These are phyloP conservation scores for Escovopsis sp. DNA, from an alignment of 2,329 filamentous ascomycete genomes.

Conservation along the genomic window DNA sequence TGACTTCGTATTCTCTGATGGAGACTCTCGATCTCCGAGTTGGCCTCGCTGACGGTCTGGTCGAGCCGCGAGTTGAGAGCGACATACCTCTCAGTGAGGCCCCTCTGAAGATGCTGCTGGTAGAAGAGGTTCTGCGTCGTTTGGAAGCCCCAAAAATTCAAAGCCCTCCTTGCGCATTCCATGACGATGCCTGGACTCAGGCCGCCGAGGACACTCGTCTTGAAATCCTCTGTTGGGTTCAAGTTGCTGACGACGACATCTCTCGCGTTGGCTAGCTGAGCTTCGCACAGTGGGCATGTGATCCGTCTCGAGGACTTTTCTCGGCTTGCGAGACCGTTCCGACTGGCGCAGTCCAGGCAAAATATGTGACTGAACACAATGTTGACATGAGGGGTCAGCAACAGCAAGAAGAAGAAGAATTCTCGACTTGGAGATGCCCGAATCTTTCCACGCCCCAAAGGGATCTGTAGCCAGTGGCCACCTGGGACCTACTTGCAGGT, in stretches of 20 bases:
- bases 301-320: constrained; percentile 18
- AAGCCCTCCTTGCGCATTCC: constrained; percentile 66
- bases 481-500: constrained; percentile 60
- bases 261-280: constrained; percentile 52
- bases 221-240: constrained; percentile 76
- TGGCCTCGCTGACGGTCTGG: constrained; percentile 59
- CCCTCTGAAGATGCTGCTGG: constrained; percentile 59
- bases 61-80: constrained; percentile 52
- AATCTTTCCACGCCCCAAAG: background rate
- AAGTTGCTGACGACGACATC: constrained; percentile 59
- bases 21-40: constrained; percentile 51
- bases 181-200: constrained; percentile 68
- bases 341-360: constrained; percentile 58
- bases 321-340: constrained; percentile 40
- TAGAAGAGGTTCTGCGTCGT: constrained; percentile 69
- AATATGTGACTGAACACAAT: constrained; percentile 58
- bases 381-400: constrained; percentile 3
- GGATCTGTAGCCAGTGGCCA: too few species aligned
- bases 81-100: constrained; percentile 55
- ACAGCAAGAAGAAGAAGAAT: too few species aligned
- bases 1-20: constrained; percentile 49
- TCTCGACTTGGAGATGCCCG: background rate
- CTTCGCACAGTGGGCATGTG: constrained; percentile 62
- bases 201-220: constrained; percentile 71
- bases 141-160: constrained; percentile 81